A percentile compares a stretch with the other conserved stretches of the same genome.
phyloP scores from a whole-genome alignment of 2,329 filamentous ascomycete species.

The Talaromyces sp. region DNA sequence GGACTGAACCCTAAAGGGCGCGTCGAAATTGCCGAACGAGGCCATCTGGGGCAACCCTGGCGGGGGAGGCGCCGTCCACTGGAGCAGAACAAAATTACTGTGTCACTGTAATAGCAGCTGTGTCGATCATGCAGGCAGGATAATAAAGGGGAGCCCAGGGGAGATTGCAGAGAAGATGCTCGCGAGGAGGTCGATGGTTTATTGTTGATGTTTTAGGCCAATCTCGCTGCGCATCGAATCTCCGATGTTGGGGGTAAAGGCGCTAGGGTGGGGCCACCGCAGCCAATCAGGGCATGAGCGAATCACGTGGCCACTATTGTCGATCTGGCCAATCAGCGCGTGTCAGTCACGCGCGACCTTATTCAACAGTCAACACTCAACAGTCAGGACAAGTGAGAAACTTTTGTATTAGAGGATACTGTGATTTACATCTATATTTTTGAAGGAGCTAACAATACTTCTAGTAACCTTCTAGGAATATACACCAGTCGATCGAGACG shows the following conservation, averaged over 20 bases:
- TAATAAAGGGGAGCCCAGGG: neutral
- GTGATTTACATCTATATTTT: neutral
- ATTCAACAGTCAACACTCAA: neutral
- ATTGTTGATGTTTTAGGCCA: neutral
- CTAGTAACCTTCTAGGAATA: neutral
- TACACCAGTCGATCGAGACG: neutral
- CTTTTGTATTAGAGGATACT: neutral
- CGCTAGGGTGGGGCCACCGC: neutral
- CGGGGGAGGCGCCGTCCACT: neutral
- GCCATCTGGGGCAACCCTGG: constrained; percentile 6
- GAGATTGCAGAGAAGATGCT: neutral
- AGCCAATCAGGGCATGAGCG: neutral
- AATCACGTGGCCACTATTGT: neutral
- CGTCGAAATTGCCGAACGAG: constrained; percentile 10
- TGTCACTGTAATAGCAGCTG: neutral
- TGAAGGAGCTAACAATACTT: neutral
- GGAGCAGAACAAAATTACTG: neutral
- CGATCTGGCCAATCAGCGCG: neutral
- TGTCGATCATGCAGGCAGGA: neutral
- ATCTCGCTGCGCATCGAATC: neutral
- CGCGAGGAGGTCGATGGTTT: neutral
- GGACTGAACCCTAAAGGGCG: constrained; percentile 13
- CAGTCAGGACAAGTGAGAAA: neutral
- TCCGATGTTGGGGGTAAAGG: neutral
- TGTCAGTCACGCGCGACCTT: neutral